A percentile compares a stretch with the other conserved stretches of the same genome.
phyloP scores from a whole-genome alignment of 176 grass and related monocot species.

The Chrysopogon serrulatus region DNA sequence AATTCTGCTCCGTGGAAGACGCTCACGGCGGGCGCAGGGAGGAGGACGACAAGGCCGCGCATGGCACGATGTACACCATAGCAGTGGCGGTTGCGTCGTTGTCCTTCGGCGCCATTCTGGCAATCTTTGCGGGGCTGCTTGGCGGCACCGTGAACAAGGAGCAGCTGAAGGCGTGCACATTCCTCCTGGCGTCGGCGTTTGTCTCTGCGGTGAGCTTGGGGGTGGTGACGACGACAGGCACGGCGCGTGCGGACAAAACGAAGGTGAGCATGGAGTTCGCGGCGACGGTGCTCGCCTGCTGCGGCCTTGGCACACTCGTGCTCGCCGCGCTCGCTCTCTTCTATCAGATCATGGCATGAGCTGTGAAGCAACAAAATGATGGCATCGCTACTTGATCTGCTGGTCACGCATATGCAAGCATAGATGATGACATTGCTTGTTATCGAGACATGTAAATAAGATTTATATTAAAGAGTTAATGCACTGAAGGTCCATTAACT shows the following conservation, averaged over 20 bases:
- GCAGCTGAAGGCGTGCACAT: background rate
- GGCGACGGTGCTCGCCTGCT: background rate
- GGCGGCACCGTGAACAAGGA: background rate
- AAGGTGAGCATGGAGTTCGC: background rate
- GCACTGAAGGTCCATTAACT: too few species aligned
- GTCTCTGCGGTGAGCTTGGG: background rate
- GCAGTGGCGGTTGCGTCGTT: background rate
- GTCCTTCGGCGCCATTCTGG: background rate
- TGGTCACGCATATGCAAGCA: too few species aligned
- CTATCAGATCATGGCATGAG: background rate
- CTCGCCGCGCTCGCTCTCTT: slow-evolving; percentile 3
- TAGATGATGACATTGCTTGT: too few species aligned
- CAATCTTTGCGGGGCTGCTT: background rate
- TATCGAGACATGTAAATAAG: too few species aligned
- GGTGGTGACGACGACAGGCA: background rate
- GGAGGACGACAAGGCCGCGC: background rate
- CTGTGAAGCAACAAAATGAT: background rate
- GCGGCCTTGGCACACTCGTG: background rate
- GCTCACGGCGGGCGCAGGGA: background rate
- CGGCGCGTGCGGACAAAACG: background rate
- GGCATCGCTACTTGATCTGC: too few species aligned
- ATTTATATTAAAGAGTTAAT: too few species aligned
- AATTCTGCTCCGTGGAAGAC: background rate
- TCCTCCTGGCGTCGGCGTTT: background rate
- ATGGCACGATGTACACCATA: background rate